Evolutionary conservation across 257 asterid genomes (phyloP).

Genomic region (Gentiana macrophylla): DNA sequence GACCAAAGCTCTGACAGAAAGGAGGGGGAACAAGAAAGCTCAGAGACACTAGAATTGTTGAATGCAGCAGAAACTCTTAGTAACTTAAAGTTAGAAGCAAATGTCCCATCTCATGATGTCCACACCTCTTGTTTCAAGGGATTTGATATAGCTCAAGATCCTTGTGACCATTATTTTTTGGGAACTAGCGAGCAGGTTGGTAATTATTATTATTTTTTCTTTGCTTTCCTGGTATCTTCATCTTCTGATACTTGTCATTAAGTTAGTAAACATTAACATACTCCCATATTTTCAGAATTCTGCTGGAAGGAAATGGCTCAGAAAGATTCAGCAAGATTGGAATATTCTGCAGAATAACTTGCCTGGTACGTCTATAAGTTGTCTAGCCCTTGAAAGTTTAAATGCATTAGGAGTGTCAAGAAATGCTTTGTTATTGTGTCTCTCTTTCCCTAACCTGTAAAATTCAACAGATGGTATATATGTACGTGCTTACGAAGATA

Average conservation of each 20-base stretch:
- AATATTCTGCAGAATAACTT: conserved; percentile 88
- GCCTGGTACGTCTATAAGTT: conserved; percentile 51
- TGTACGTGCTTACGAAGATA: conserved; percentile 93
- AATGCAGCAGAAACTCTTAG: conserved; percentile 42
- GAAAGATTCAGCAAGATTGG: conserved; percentile 96
- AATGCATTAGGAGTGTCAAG: conserved; percentile 9
- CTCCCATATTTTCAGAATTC: conserved; percentile 40
- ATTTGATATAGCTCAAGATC: conserved; percentile 76
- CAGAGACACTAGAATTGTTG: conserved; percentile 29
- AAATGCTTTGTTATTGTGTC: conserved; percentile 9
- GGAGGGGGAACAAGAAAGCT: conserved; percentile 30
- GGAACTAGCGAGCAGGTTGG: conserved; percentile 66
- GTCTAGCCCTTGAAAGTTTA: conserved; percentile 1
- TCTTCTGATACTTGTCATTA: background rate
- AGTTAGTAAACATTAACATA: background rate
- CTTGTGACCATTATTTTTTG: conserved; percentile 68
- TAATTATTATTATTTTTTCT: conserved; percentile 7
- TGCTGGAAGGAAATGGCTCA: conserved; percentile 92
- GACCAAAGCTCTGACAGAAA: conserved; percentile 23
- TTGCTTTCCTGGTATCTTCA: background rate
- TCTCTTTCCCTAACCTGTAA: conserved; percentile 5
- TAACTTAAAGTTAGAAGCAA: conserved; percentile 31
- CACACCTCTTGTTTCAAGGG: conserved; percentile 49
- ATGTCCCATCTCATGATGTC: conserved; percentile 21
- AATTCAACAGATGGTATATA: conserved; percentile 69